Percentiles rank a stretch among this genome's conserved stretches.
Conservation (phyloP, 2,329 filamentous ascomycete species). For the Hymenoscyphus salicellus region DNA sequence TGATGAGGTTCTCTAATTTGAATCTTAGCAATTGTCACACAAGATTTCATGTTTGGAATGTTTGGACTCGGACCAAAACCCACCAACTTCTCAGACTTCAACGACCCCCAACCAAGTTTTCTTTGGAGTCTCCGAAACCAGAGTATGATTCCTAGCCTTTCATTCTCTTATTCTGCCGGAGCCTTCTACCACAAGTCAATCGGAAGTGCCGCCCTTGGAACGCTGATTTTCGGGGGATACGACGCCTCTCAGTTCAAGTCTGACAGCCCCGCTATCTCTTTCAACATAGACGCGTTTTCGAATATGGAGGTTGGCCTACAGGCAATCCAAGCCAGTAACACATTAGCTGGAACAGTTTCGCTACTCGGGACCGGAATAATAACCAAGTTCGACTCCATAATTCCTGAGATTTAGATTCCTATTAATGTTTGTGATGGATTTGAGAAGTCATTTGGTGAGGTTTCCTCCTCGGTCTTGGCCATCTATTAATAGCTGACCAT, state of each 20-base stretch:
- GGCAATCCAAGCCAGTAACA: constrained; percentile 33
- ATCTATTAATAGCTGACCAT: neutral
- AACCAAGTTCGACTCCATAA: constrained; percentile 33
- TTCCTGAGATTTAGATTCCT: constrained; percentile 38
- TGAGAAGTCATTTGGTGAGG: constrained; percentile 33
- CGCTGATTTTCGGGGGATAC: constrained; percentile 41
- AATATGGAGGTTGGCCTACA: constrained; percentile 21
- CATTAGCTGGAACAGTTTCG: constrained; percentile 4
- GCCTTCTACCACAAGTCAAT: constrained; percentile 39
- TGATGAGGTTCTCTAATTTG: neutral
- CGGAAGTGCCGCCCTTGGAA: constrained; percentile 23
- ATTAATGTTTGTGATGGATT: constrained; percentile 35
- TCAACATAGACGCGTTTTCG: too few species aligned
- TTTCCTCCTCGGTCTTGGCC: neutral
- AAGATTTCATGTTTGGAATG: constrained; percentile 33
- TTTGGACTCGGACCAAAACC: constrained; percentile 41
- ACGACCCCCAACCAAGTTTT: constrained; percentile 37
- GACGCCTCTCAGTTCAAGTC: constrained; percentile 23
- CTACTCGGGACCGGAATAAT: constrained; percentile 30
- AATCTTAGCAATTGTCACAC: constrained; percentile 15
- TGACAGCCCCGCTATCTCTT: too few species aligned
- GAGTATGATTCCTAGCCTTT: constrained; percentile 39
- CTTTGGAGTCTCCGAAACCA: constrained; percentile 38
- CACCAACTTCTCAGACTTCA: constrained; percentile 39
- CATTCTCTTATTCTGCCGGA: constrained; percentile 43